phyloP scores from a whole-genome alignment of 805 yeast species.

The Kodamaea leandrae region DNA sequence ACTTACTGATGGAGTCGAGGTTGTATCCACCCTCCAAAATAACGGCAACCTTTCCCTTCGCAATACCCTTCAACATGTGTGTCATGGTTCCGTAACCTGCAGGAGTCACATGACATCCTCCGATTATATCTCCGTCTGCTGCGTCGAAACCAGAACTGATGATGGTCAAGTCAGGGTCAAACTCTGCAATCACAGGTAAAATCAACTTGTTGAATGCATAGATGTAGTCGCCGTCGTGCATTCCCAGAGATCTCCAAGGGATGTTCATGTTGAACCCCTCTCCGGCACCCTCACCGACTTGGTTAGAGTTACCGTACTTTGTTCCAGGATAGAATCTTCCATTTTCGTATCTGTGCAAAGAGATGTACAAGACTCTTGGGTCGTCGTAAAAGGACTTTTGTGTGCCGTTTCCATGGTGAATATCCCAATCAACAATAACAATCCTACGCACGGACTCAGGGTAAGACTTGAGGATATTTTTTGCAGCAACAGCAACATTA shows the following conservation, averaged over 20 bases:
- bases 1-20: constrained; percentile 81
- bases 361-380: constrained; percentile 85
- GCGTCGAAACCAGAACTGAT: constrained; percentile 97
- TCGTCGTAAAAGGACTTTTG: constrained; percentile 88
- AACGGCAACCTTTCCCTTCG: constrained; percentile 85
- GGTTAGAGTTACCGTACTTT: constrained; percentile 73
- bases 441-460: constrained; percentile 87
- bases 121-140: constrained; percentile 96
- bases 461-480: constrained; percentile 71
- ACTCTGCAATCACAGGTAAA: constrained; percentile 86
- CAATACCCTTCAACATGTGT: constrained; percentile 80
- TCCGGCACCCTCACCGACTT: constrained; percentile 83
- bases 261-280: constrained; percentile 85
- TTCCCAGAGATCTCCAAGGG: constrained; percentile 91
- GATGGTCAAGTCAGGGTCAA: constrained; percentile 87
- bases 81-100: constrained; percentile 97
- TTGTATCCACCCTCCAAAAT: constrained; percentile 97
- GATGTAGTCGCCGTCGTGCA: constrained; percentile 93
- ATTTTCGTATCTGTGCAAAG: constrained; percentile 88
- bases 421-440: constrained; percentile 93
- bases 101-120: constrained; percentile 94
- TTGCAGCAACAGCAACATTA: constrained; percentile 96
- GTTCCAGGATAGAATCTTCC: constrained; percentile 96
- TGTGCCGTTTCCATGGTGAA: constrained; percentile 98
- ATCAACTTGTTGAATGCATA: constrained; percentile 85